Percentiles rank a stretch among this genome's conserved stretches.
phyloP scores from a whole-genome alignment of 148 eudicot species.

The Silene conica region DNA sequence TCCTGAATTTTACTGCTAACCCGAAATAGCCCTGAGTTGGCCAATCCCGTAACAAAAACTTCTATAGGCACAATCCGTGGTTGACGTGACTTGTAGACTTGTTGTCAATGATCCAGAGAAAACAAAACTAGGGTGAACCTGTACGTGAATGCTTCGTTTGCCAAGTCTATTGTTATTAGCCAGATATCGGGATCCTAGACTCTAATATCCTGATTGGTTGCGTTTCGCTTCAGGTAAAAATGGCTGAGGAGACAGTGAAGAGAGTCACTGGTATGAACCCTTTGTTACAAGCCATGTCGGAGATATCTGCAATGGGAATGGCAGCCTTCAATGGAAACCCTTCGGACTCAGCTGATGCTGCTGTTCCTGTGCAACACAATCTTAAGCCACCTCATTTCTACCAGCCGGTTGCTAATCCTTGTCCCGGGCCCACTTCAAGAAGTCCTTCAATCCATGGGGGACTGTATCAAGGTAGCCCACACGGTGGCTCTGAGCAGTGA shows the following conservation, averaged over 20 bases:
- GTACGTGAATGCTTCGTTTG: no score
- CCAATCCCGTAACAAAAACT: background rate
- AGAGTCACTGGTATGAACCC: constrained; percentile 85
- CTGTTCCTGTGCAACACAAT: constrained; percentile 67
- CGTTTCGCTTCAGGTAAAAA: constrained; percentile 61
- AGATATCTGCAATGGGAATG: constrained; percentile 63
- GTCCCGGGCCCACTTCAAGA: constrained; percentile 32
- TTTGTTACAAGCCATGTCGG: constrained; percentile 78
- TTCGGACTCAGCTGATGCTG: constrained; percentile 63
- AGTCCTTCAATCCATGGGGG: background rate
- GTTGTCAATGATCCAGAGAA: no score
- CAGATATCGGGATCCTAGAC: background rate
- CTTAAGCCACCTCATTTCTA: constrained; percentile 52
- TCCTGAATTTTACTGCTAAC: no score
- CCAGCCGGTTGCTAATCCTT: constrained; percentile 38
- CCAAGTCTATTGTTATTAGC: background rate
- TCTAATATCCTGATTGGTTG: background rate
- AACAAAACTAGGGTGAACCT: no score
- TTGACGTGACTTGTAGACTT: background rate
- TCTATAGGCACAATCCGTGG: background rate
- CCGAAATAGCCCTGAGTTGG: background rate
- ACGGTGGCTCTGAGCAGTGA: background rate
- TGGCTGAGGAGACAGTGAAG: constrained; percentile 97
- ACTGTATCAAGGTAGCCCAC: background rate
- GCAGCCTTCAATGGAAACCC: constrained; percentile 59